Percentiles rank a stretch among this genome's conserved stretches.
Conservation (phyloP, 2,329 filamentous ascomycete genomes). For the Pseudogymnoascus sp. region DNA sequence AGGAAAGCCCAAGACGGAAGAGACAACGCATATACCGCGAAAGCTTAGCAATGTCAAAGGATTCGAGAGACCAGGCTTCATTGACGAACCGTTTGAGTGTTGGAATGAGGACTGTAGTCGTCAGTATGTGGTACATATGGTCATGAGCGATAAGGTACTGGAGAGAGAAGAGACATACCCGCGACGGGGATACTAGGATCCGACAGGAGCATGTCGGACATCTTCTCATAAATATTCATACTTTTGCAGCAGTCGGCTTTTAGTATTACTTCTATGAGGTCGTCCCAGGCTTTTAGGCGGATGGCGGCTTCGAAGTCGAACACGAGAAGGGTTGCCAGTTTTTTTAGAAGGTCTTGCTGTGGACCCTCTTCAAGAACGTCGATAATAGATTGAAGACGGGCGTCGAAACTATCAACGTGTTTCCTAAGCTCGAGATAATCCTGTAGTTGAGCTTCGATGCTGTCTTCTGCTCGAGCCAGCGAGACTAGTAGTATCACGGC, state of each 20-base stretch:
- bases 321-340: slow-evolving; percentile 59
- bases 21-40: slow-evolving; percentile 73
- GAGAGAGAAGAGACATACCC: neutral
- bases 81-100: slow-evolving; percentile 63
- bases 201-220: slow-evolving; percentile 57
- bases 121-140: slow-evolving; percentile 36
- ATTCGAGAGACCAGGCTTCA: slow-evolving; percentile 51
- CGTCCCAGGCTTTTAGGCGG: slow-evolving; percentile 59
- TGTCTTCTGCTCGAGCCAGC: slow-evolving; percentile 45
- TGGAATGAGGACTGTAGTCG: slow-evolving; percentile 29
- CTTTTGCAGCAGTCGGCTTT: slow-evolving; percentile 40
- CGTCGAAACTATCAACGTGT: slow-evolving; percentile 54
- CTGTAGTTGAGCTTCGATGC: slow-evolving; percentile 45
- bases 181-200: neutral
- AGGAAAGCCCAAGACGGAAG: slow-evolving; percentile 58
- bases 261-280: slow-evolving; percentile 53
- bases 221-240: slow-evolving; percentile 47
- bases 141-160: slow-evolving; percentile 17
- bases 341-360: slow-evolving; percentile 48
- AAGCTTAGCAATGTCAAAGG: slow-evolving; percentile 51
- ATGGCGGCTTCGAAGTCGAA: slow-evolving; percentile 75
- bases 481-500: slow-evolving; percentile 44
- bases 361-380: slow-evolving; percentile 36
- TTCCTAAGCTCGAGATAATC: slow-evolving; percentile 54
- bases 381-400: slow-evolving; percentile 33